Evolutionary conservation across 306 rosid genomes (phyloP).

Genomic region (Myrica gale): DNA sequence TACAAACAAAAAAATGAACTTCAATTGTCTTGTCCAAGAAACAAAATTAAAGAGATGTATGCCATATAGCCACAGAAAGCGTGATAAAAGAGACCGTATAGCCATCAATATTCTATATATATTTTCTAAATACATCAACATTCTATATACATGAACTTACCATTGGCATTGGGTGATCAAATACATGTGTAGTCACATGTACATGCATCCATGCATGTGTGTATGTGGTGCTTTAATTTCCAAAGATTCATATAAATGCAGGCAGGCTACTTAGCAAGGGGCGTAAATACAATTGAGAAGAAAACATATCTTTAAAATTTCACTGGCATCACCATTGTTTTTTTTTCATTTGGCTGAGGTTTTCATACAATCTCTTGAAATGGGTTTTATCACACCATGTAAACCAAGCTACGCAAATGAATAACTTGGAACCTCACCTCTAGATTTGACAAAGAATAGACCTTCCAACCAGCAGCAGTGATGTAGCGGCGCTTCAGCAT

Average conservation of each 20-base stretch:
- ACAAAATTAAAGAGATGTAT: too few species aligned
- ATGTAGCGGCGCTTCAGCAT: conserved; percentile 72
- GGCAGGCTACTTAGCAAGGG: not conserved
- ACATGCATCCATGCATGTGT: not conserved
- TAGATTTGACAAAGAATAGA: conserved; percentile 59
- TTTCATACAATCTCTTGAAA: not conserved
- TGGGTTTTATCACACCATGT: not conserved
- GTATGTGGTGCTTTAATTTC: not conserved
- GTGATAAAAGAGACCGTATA: not conserved
- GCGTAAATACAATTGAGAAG: not conserved
- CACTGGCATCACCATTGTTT: not conserved
- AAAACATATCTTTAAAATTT: not conserved
- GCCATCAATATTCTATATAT: too few species aligned
- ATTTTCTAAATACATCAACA: too few species aligned
- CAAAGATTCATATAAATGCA: not conserved
- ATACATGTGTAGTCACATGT: not conserved
- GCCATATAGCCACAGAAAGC: not conserved
- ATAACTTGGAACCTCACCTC: conserved; percentile 52
- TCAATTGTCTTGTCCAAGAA: too few species aligned
- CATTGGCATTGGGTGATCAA: not conserved
- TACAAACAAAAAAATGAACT: too few species aligned
- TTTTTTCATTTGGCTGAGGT: not conserved
- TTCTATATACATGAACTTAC: not conserved
- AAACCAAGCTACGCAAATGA: not conserved
- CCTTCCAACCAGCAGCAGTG: conserved; percentile 84